Evolutionary conservation across 768 basidiomycete genomes (phyloP).

Genomic region (Leccinum uliginosum): DNA sequence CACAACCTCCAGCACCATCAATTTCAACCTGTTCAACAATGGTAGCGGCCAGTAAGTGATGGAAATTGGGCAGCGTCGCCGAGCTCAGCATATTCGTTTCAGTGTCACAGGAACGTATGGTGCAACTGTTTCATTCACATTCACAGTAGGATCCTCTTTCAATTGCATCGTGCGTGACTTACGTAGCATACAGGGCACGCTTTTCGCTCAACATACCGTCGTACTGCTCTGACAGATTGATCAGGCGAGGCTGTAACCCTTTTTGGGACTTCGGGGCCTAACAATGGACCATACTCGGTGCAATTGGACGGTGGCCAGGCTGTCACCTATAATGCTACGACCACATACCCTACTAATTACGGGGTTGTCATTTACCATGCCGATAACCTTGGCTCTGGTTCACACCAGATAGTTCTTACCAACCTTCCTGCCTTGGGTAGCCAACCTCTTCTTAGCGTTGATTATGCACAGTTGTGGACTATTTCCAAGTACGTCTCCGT

Average conservation of each 20-base stretch:
- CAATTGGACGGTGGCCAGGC: slow-evolving; percentile 34
- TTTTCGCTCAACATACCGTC: neutral
- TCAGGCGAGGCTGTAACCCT: slow-evolving; percentile 42
- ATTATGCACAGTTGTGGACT: slow-evolving; percentile 30
- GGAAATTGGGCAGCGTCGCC: neutral
- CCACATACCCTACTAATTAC: slow-evolving; percentile 16
- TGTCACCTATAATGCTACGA: slow-evolving; percentile 18
- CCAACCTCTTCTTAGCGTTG: slow-evolving; percentile 25
- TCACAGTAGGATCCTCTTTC: slow-evolving; percentile 31
- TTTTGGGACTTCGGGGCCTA: slow-evolving; percentile 40
- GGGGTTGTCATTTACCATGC: slow-evolving; percentile 33
- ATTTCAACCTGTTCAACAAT: slow-evolving; percentile 37
- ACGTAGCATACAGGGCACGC: slow-evolving; percentile 19
- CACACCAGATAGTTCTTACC: slow-evolving; percentile 33
- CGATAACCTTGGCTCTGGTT: slow-evolving; percentile 37
- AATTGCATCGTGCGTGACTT: slow-evolving; percentile 1
- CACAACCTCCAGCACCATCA: slow-evolving; percentile 25
- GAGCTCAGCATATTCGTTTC: neutral
- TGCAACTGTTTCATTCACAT: slow-evolving; percentile 36
- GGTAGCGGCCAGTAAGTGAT: slow-evolving; percentile 39
- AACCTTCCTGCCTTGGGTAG: slow-evolving; percentile 23
- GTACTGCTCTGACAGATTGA: neutral
- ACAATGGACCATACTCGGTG: slow-evolving; percentile 32
- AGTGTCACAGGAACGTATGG: slow-evolving; percentile 34
- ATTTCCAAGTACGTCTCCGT: slow-evolving; percentile 14